phyloP scores from a whole-genome alignment of 2,329 filamentous ascomycete species.

The Epichloe amarillans region DNA sequence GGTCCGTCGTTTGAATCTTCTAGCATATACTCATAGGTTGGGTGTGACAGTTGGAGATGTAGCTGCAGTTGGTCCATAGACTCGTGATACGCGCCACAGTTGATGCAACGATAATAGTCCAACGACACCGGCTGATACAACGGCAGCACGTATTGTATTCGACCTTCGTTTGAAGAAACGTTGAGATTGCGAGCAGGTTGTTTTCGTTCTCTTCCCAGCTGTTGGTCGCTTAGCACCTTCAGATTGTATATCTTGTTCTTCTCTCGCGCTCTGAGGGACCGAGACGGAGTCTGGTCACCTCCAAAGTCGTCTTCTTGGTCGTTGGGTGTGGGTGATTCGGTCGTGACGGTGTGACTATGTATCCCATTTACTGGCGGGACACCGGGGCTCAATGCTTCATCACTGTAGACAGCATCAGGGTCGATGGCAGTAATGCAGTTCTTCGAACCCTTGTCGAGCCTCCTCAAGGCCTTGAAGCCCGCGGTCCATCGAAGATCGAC shows the following conservation, averaged over 20 bases:
- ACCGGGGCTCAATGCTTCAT: conserved; percentile 12
- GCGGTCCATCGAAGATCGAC: conserved; percentile 34
- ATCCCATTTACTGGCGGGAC: conserved; percentile 9
- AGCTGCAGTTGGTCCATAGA: conserved; percentile 33
- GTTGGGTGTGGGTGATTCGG: conserved; percentile 20
- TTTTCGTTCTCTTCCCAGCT: conserved; percentile 38
- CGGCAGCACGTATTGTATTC: conserved; percentile 32
- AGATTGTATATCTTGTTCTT: conserved; percentile 44
- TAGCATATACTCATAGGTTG: conserved; percentile 30
- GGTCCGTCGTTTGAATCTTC: conserved; percentile 23
- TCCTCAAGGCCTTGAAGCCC: conserved; percentile 21
- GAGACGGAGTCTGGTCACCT: conserved; percentile 36
- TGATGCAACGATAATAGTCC: conserved; percentile 37
- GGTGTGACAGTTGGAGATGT: conserved; percentile 33
- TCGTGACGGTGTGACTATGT: conserved; percentile 10
- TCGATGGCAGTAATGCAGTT: conserved; percentile 31
- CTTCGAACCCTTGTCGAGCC: conserved; percentile 28
- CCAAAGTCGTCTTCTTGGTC: conserved; percentile 32
- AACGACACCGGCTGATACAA: conserved; percentile 30
- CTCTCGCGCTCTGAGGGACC: conserved; percentile 34
- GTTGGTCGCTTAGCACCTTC: conserved; percentile 44
- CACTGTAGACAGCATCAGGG: conserved; percentile 16
- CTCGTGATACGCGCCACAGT: conserved; percentile 34
- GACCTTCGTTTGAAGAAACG: conserved; percentile 22
- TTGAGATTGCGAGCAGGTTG: conserved; percentile 18